Base-by-base conservation (phyloP, 2,329 filamentous ascomycete genomes). In the Cladosporium austrohemisphaericum region DNA sequence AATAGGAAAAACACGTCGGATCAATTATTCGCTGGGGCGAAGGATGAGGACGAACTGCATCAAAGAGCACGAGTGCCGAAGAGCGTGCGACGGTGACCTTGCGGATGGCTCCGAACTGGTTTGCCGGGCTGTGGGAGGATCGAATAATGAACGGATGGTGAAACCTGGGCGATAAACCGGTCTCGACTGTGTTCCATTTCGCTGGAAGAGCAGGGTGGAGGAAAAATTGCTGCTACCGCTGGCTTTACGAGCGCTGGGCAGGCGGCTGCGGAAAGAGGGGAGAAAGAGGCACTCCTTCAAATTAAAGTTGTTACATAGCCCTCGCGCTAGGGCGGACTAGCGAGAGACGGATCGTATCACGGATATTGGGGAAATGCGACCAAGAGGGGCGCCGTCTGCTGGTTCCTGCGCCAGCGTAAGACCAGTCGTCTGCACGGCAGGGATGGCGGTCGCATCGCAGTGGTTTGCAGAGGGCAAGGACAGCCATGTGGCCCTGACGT, bases 271-370 rank as follows among this genome's bases (percentile, higher is more conserved):
- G 22, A n/a, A 26, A 25, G 29, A 9, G 29, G 22, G 25, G 41
- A 19, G 41, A 20, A 31, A 28, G 29, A 28, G 26, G 13, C 29
- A 32, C 13, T 45, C 29, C 41, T 45, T 45, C 38, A 41, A 47
- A 47, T 47, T 47, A 47, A 47, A 47, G 44, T 47, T 47, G 44
- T 26, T 31, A 18, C 23, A 22, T 38, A 31, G 44, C 16, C 44
- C 23, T 38, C 33, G 44, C 31, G 33, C 44, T 37, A 47, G 43
- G 9, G 13, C 13, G 3, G 23, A 8, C 41, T 45, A 45, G 43
- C 13, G 31, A 11, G 38, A 23, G n/a, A 28, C 37, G 37, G 37
- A 26, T 35, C 22, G 37, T 33, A 18, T 46, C 22, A 29, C 23
- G 16, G 14, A 29, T 13, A 46, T 46, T 47, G 44, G 44, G 44